Percentiles rank a stretch among this genome's conserved stretches.
phyloP scores from a whole-genome alignment of 2,329 filamentous ascomycete species.

The Diaporthe sp. region DNA sequence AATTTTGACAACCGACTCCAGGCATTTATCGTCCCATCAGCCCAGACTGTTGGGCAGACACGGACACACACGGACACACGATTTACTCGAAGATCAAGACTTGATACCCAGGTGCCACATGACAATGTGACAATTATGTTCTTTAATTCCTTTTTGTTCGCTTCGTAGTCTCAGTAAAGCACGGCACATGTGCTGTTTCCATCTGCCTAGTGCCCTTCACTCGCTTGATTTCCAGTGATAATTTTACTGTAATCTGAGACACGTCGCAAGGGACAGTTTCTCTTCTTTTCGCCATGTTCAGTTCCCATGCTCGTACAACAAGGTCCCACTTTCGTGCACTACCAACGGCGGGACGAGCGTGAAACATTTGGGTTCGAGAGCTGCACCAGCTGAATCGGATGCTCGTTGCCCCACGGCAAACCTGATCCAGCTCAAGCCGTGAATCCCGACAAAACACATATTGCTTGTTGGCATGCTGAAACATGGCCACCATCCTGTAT shows the following conservation, averaged over 20 bases:
- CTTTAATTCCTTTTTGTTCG: background rate
- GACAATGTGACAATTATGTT: background rate
- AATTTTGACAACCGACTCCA: background rate
- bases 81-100: background rate
- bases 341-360: background rate
- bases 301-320: background rate
- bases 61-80: background rate
- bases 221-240: background rate
- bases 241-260: conserved; percentile 3
- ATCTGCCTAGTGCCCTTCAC: background rate
- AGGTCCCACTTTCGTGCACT: background rate
- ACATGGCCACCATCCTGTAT: background rate
- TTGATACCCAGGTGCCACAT: background rate
- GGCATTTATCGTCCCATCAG: no score
- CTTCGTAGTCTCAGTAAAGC: background rate
- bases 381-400: background rate
- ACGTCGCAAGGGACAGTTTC: background rate
- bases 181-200: background rate
- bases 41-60: background rate
- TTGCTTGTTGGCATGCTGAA: background rate
- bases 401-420: background rate
- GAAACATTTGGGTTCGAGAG: background rate
- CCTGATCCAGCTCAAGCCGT: background rate
- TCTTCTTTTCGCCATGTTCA: background rate
- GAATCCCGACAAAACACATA: background rate